These are phyloP conservation scores for Phytophthora nicotianae DNA, from an alignment of 352 stramenopile genomes.

Conservation along the genomic window DNA sequence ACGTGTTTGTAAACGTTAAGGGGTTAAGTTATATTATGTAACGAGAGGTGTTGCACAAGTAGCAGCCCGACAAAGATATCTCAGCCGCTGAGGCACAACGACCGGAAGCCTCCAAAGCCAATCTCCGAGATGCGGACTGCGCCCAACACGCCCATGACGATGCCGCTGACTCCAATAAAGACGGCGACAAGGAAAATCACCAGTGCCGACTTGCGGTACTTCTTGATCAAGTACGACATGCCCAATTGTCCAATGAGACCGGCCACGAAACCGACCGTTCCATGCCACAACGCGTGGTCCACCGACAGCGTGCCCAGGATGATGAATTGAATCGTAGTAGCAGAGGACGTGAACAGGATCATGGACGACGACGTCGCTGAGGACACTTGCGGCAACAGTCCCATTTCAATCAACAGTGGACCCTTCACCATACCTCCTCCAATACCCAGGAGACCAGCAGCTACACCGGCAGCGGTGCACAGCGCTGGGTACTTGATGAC, in stretches of 20 bases:
- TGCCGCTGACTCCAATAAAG: constrained; percentile 73
- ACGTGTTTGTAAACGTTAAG: no score
- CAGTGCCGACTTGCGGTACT: constrained; percentile 86
- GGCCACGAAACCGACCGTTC: constrained; percentile 91
- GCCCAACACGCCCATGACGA: constrained; percentile 77
- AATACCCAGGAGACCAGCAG: constrained; percentile 84
- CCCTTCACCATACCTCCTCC: constrained; percentile 93
- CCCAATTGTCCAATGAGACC: constrained; percentile 92
- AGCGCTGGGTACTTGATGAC: constrained; percentile 87
- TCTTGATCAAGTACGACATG: constrained; percentile 92
- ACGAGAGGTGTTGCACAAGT: constrained; percentile 8
- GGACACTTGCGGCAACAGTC: constrained; percentile 85
- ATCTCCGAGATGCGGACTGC: constrained; percentile 56
- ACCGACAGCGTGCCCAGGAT: constrained; percentile 92
- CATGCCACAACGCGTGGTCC: constrained; percentile 92
- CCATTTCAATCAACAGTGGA: constrained; percentile 91
- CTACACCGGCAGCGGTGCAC: constrained; percentile 73
- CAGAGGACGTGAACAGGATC: constrained; percentile 95
- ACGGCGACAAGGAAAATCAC: constrained; percentile 79
- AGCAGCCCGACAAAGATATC: background rate
- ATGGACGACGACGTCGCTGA: constrained; percentile 91
- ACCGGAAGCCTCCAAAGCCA: constrained; percentile 78
- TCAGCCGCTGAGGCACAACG: constrained; percentile 51
- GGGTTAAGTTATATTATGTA: constrained; percentile 33
- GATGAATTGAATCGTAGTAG: constrained; percentile 95